Conservation (phyloP, 139 green algal species). For the Chlorella sp. region DNA sequence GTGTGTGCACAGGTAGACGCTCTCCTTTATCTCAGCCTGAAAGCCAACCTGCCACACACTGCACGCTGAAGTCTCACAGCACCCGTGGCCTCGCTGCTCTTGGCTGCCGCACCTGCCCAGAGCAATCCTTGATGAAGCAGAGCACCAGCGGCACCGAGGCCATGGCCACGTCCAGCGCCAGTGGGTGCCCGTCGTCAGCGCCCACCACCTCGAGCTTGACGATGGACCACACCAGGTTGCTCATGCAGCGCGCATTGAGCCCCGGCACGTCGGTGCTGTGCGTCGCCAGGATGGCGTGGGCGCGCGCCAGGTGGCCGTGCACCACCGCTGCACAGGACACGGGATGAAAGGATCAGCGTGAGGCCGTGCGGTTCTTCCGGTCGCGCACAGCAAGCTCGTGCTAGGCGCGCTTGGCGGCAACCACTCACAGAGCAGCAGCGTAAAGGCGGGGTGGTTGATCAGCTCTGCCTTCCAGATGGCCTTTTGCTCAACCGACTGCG, state of each 20-base stretch:
- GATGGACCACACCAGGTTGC: slow-evolving; percentile 49
- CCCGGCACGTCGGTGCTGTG: slow-evolving; percentile 33
- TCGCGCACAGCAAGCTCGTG: too few species aligned
- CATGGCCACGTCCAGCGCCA: slow-evolving; percentile 32
- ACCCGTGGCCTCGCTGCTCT: too few species aligned
- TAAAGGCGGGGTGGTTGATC: slow-evolving; percentile 22
- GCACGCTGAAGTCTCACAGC: too few species aligned
- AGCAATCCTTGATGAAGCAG: slow-evolving; percentile 24
- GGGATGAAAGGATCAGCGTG: too few species aligned
- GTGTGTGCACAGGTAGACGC: too few species aligned
- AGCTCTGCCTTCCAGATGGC: slow-evolving; percentile 30
- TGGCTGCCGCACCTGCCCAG: slow-evolving; percentile 7
- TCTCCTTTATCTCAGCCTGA: too few species aligned
- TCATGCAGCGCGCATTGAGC: slow-evolving; percentile 45
- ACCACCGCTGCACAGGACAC: slow-evolving; percentile 29
- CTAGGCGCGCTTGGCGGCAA: too few species aligned
- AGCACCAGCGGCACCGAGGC: slow-evolving; percentile 33
- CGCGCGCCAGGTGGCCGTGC: slow-evolving; percentile 34
- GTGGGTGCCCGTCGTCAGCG: too few species aligned
- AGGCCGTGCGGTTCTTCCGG: too few species aligned
- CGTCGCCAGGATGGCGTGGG: slow-evolving; percentile 27
- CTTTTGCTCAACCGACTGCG: slow-evolving; percentile 10
- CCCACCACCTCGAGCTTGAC: slow-evolving; percentile 51
- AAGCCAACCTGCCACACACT: too few species aligned
- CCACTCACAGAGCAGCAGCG: slow-evolving; percentile 41